Evolutionary conservation across 1,284 basidiomycete species (phyloP), one percentile per base, ranked within the genome.

Genomic region (Gomphus bonarii): DNA sequence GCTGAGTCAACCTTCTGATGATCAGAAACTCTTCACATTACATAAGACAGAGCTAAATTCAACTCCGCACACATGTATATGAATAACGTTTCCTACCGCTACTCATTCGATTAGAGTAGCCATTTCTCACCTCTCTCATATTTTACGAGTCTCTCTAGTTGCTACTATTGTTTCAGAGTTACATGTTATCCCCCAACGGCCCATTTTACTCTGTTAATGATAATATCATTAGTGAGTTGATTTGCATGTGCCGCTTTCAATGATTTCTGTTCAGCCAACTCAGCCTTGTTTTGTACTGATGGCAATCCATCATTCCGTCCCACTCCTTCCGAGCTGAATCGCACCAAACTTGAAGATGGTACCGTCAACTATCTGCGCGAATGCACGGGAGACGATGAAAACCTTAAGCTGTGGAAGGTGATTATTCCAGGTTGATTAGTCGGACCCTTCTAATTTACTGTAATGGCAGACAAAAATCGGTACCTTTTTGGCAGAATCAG

Each of bases 401-500:
- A 30, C 4, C 30, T 58, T 8, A 46, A 52, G 40, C 30, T 33
- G 9, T 58, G 57, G 57, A 58, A 58, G 50, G 55, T 57, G 18
- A 8, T 33, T 43, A 11, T 28, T 16, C 16, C 18, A 40, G 18
- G 6, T 28, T 40, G 28, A 30, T 7, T 12, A 10, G 31, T 16
- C 31, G 25, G 1, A 8, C 28, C 7, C 47, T 44, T 44, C 25
- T 30, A 10, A 46, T 31, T 30, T 25, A 25, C 7, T 30, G 14
- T 11, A 14, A 14, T 66, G 62, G 65, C 63, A 62, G 61, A 47
- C 43, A 44, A 65, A 61, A 49, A 50, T 69, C 22, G 68, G 68
- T 9, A 53, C 57, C 16, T 61, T 60, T 20, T 33, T 68, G 14
- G 64, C 63, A 9, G 47, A 58, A 9, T 16, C 59, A 14, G 61